These are phyloP conservation scores for Fagopyrum homotropicum DNA, from an alignment of 148 eudicot genomes.

Conservation along the genomic window DNA sequence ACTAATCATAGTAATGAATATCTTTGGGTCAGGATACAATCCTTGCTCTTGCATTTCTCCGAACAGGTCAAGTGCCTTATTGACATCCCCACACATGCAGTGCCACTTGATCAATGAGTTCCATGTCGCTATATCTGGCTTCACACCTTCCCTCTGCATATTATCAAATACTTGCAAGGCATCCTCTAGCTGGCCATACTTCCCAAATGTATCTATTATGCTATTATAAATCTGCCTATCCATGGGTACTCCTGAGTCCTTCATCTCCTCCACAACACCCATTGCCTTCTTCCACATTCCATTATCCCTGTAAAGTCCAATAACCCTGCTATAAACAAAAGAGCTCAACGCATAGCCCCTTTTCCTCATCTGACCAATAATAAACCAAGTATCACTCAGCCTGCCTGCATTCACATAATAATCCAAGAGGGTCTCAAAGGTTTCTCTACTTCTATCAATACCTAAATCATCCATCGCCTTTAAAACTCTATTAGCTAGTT, in stretches of 20 bases:
- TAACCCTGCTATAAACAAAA: slow-evolving; percentile 63
- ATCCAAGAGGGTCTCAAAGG: slow-evolving; percentile 64
- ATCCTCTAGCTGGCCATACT: slow-evolving; percentile 55
- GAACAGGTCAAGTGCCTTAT: slow-evolving; percentile 53
- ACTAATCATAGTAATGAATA: slow-evolving; percentile 54
- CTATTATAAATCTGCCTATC: slow-evolving; percentile 70
- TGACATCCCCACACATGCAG: slow-evolving; percentile 49
- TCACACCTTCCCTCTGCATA: slow-evolving; percentile 57
- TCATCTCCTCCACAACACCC: slow-evolving; percentile 56
- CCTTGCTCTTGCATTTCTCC: slow-evolving; percentile 81
- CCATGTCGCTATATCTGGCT: slow-evolving; percentile 70
- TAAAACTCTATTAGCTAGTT: slow-evolving; percentile 38
- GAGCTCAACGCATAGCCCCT: slow-evolving; percentile 47
- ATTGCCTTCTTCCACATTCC: slow-evolving; percentile 98
- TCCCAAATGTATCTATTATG: slow-evolving; percentile 70
- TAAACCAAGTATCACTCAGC: slow-evolving; percentile 64
- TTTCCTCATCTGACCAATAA: slow-evolving; percentile 55
- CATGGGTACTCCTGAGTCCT: slow-evolving; percentile 44
- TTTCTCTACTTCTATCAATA: slow-evolving; percentile 42
- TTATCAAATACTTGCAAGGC: slow-evolving; percentile 54
- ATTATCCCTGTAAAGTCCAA: slow-evolving; percentile 76
- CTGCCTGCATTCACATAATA: slow-evolving; percentile 68
- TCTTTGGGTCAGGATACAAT: slow-evolving; percentile 85
- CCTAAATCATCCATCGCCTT: slow-evolving; percentile 39
- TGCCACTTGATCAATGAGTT: slow-evolving; percentile 78